Conservation (phyloP, 176 grass and related monocot genomes). For the Secale cereale region DNA sequence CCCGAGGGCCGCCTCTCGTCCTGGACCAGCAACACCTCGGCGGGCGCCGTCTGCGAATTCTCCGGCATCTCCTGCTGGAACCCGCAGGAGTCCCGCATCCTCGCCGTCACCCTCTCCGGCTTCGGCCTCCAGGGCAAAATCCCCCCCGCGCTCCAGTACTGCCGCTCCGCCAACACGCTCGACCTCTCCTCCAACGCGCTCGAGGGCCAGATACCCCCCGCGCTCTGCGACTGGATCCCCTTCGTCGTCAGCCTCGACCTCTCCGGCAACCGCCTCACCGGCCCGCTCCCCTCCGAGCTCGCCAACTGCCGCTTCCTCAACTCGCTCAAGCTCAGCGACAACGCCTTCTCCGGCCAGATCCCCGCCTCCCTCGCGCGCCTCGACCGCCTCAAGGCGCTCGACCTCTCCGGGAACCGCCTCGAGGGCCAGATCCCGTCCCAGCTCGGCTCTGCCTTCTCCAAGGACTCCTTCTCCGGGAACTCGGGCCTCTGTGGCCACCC, state of each 20-base stretch:
- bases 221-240: constrained; percentile 84
- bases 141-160: constrained; percentile 70
- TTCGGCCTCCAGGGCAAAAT: constrained; percentile 56
- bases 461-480: constrained; percentile 52
- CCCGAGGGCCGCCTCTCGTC: not conserved
- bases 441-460: constrained; percentile 45
- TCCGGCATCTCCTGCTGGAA: constrained; percentile 79
- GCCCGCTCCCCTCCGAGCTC: constrained; percentile 65
- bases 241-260: constrained; percentile 82
- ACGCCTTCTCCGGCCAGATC: constrained; percentile 60
- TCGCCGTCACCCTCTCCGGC: constrained; percentile 49
- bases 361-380: constrained; percentile 70
- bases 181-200: constrained; percentile 71
- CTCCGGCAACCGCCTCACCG: constrained; percentile 56
- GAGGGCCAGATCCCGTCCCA: constrained; percentile 49
- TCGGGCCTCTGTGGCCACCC: constrained; percentile 63
- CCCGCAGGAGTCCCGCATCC: constrained; percentile 74
- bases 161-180: constrained; percentile 51
- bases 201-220: constrained; percentile 31
- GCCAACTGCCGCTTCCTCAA: constrained; percentile 83
- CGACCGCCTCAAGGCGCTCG: constrained; percentile 78
- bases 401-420: constrained; percentile 69
- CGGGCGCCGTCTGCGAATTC: constrained; percentile 50
- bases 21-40: constrained; percentile 50
- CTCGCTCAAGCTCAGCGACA: constrained; percentile 56